phyloP scores from a whole-genome alignment of 306 rosid genomes.

The Gleditsia sinensis region DNA sequence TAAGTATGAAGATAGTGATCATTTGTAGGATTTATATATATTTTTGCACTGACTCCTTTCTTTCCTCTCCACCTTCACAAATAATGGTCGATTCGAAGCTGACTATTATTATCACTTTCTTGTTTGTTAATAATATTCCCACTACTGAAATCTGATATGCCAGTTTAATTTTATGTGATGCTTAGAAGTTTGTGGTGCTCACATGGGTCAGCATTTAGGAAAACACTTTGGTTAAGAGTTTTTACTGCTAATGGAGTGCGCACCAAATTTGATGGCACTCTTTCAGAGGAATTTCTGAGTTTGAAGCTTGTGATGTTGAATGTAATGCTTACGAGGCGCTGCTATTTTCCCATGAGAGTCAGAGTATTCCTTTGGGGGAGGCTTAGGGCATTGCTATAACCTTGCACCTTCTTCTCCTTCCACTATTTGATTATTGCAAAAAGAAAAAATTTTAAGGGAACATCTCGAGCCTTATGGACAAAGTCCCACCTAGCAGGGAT shows the following conservation, averaged over 20 bases:
- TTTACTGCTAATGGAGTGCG: conserved; percentile 21
- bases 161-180: conserved; percentile 17
- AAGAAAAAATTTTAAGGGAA: neutral
- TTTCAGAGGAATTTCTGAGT: conserved; percentile 26
- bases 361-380: conserved; percentile 22
- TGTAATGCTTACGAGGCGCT: neutral
- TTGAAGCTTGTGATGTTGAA: conserved; percentile 20
- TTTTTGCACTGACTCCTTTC: neutral
- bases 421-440: conserved; percentile 7
- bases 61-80: neutral
- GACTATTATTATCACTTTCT: neutral
- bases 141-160: conserved; percentile 16
- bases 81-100: neutral
- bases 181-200: conserved; percentile 31
- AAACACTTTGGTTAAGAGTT: conserved; percentile 3
- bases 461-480: neutral
- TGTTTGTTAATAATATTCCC: neutral
- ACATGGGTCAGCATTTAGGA: conserved; percentile 20
- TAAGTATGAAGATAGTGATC: neutral
- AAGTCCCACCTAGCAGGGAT: neutral
- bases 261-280: conserved; percentile 6
- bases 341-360: neutral
- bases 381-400: conserved; percentile 2
- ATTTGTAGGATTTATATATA: neutral
- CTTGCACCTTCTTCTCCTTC: conserved; percentile 3